A percentile compares a stretch with the other conserved stretches of the same genome.
These are phyloP conservation scores for Mycena indigotica DNA, from an alignment of 768 basidiomycete species.

Conservation along the genomic window DNA sequence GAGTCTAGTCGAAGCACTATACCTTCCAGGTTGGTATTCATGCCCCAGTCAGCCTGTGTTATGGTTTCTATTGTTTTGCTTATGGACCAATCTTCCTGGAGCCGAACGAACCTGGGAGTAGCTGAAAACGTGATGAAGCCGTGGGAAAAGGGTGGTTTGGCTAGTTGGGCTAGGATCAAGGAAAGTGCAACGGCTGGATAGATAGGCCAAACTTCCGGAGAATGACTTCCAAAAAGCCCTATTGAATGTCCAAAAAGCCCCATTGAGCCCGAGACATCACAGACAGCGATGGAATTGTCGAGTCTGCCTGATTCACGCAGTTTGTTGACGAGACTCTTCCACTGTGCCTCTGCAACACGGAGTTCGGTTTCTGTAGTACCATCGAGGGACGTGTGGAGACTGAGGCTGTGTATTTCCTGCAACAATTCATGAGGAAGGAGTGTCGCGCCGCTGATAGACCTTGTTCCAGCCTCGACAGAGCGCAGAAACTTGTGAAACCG, in stretches of 20 bases:
- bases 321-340: conserved; percentile 58
- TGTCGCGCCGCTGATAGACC: conserved; percentile 64
- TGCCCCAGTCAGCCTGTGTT: conserved; percentile 42
- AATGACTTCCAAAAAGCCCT: conserved; percentile 39
- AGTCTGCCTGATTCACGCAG: conserved; percentile 58
- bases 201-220: conserved; percentile 45
- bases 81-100: conserved; percentile 48
- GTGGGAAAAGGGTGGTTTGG: conserved; percentile 64
- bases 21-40: conserved; percentile 64
- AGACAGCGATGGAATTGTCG: conserved; percentile 65
- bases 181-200: conserved; percentile 66
- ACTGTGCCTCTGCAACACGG: conserved; percentile 64
- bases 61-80: conserved; percentile 41
- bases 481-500: conserved; percentile 62
- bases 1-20: conserved; percentile 66
- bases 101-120: conserved; percentile 47
- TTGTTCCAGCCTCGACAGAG: conserved; percentile 57
- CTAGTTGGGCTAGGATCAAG: conserved; percentile 61
- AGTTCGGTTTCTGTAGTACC: conserved; percentile 30
- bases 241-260: conserved; percentile 52
- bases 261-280: conserved; percentile 80
- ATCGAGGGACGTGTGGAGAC: not conserved
- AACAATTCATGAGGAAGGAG: conserved; percentile 67
- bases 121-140: conserved; percentile 71
- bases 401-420: conserved; percentile 34